phyloP scores from a whole-genome alignment of 306 rosid species.

The Gillenia trifoliata region DNA sequence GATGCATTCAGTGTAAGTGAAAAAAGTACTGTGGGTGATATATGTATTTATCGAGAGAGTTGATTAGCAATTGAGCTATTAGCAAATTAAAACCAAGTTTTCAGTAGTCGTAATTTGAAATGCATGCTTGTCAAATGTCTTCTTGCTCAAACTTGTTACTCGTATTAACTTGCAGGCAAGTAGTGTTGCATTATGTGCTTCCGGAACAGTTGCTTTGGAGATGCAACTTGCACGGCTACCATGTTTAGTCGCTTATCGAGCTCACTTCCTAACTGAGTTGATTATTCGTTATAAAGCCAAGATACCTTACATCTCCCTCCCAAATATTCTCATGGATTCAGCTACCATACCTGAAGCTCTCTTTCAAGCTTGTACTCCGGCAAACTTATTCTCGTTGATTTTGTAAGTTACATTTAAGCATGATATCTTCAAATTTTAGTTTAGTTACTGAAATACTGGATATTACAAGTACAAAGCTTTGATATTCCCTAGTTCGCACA shows the following conservation, averaged over 20 bases:
- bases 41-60: too few relatives aligned
- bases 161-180: slow-evolving; percentile 59
- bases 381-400: slow-evolving; percentile 48
- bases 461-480: not conserved
- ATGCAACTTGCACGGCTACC: slow-evolving; percentile 84
- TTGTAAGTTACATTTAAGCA: slow-evolving; percentile 28
- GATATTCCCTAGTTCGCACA: not conserved
- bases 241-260: slow-evolving; percentile 78
- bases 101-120: too few relatives aligned
- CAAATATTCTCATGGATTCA: slow-evolving; percentile 75
- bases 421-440: not conserved
- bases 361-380: slow-evolving; percentile 55
- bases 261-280: slow-evolving; percentile 86
- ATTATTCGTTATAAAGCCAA: slow-evolving; percentile 55
- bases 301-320: slow-evolving; percentile 68
- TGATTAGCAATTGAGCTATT: too few relatives aligned
- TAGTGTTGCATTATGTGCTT: slow-evolving; percentile 77
- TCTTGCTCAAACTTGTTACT: not conserved
- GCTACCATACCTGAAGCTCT: slow-evolving; percentile 80
- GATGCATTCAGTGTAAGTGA: slow-evolving; percentile 79
- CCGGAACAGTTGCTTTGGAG: slow-evolving; percentile 83
- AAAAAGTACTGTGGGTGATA: not conserved
- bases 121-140: too few relatives aligned
- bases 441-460: not conserved
- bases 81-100: too few relatives aligned